Evolutionary conservation across 2,329 filamentous ascomycete genomes (phyloP).

Genomic region (Monosporascus sp.): DNA sequence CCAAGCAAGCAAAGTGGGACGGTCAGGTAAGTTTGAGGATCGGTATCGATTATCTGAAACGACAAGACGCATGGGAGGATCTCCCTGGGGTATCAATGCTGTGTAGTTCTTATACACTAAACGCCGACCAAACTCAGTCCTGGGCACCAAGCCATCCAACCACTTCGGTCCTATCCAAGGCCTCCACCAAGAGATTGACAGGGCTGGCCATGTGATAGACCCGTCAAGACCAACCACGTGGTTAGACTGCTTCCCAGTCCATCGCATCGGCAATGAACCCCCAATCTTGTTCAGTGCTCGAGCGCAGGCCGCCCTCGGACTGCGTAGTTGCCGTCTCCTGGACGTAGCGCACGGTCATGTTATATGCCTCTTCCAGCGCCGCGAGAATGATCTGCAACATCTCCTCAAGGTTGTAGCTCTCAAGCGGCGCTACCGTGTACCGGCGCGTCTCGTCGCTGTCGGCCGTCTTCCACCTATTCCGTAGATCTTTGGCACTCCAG

Average conservation of each 20-base stretch:
- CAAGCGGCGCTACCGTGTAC: conserved; percentile 35
- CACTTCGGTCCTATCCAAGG: not conserved
- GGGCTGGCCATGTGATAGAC: not conserved
- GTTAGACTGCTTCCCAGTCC: conserved; percentile 46
- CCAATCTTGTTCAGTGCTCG: conserved; percentile 37
- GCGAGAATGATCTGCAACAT: conserved; percentile 53
- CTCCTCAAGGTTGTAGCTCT: conserved; percentile 54
- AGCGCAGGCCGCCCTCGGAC: conserved; percentile 11
- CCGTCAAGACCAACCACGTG: not conserved
- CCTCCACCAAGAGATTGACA: not conserved
- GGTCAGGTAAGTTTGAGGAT: not conserved
- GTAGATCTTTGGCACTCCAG: conserved; percentile 60
- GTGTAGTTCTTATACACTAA: not conserved
- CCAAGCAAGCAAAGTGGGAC: too few species aligned
- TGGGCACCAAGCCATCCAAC: not conserved
- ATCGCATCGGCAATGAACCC: conserved; percentile 55
- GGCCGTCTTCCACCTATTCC: conserved; percentile 68
- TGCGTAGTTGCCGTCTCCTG: conserved; percentile 10
- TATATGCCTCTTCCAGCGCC: conserved; percentile 54
- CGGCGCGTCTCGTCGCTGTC: conserved; percentile 33
- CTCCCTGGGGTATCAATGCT: conserved; percentile 2
- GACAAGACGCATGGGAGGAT: not conserved
- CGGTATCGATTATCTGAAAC: not conserved
- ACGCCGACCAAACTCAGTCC: not conserved
- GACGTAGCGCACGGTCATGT: conserved; percentile 43